Evolutionary conservation across 495 filamentous ascomycete genomes (phyloP).

Genomic region (Aspergillus asperescens): DNA sequence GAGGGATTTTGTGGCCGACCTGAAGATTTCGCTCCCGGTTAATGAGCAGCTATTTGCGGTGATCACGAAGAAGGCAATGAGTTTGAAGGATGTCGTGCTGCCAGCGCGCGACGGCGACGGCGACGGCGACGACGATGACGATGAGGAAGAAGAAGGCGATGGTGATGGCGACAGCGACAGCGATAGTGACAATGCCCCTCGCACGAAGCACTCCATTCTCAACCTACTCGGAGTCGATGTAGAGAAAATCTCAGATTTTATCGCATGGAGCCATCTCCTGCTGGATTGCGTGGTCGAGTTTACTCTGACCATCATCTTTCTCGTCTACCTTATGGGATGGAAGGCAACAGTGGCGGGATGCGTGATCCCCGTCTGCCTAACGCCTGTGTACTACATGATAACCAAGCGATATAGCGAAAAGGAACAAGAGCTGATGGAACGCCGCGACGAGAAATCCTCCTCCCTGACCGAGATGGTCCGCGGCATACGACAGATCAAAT

Average conservation of each 20-base stretch:
- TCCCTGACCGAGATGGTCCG: constrained; percentile 66
- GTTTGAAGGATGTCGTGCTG: constrained; percentile 8
- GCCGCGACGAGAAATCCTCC: constrained; percentile 63
- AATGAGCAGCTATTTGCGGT: constrained; percentile 17
- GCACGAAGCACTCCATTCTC: constrained; percentile 53
- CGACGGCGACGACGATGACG: background rate
- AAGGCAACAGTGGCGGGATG: constrained; percentile 56
- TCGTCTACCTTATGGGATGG: constrained; percentile 62
- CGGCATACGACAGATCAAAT: constrained; percentile 76
- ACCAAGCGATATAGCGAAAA: constrained; percentile 56
- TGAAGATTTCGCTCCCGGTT: constrained; percentile 13
- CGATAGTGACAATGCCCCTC: background rate
- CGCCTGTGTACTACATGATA: constrained; percentile 58
- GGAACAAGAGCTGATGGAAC: constrained; percentile 63
- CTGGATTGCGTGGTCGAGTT: constrained; percentile 48
- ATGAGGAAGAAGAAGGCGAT: constrained; percentile 2
- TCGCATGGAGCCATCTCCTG: constrained; percentile 52
- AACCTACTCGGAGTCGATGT: constrained; percentile 69
- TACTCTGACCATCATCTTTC: constrained; percentile 56
- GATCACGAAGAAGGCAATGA: constrained; percentile 10
- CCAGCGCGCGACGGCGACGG: background rate
- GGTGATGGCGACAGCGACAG: background rate
- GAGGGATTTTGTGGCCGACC: constrained; percentile 9
- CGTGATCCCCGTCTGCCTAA: constrained; percentile 49
- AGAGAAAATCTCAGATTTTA: constrained; percentile 57